Conservation (phyloP, 306 rosid genomes). For the Dalbergia cultrata region DNA sequence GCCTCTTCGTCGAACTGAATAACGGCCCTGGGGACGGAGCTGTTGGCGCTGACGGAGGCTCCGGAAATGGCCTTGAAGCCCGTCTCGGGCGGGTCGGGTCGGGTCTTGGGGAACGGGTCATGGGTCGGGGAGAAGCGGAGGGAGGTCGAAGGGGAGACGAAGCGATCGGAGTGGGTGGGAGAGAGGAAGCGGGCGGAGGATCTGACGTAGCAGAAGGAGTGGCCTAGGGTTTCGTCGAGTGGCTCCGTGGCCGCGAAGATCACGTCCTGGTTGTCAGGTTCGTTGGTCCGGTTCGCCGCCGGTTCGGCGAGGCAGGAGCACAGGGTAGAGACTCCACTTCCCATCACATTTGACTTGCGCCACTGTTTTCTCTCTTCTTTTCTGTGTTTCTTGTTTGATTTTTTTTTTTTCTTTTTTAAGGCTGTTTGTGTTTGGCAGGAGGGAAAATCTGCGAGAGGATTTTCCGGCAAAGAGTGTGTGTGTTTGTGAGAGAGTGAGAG, state of each 20-base stretch:
- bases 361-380: slow-evolving; percentile 10
- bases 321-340: slow-evolving; percentile 76
- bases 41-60: slow-evolving; percentile 96
- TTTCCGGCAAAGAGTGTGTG: slow-evolving; percentile 58
- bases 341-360: slow-evolving; percentile 88
- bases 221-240: slow-evolving; percentile 97
- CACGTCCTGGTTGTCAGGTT: slow-evolving; percentile 57
- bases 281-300: slow-evolving; percentile 60
- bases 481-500: not conserved
- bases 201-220: slow-evolving; percentile 93
- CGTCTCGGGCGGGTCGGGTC: slow-evolving; percentile 74
- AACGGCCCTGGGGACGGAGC: slow-evolving; percentile 81
- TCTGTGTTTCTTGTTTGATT: not conserved
- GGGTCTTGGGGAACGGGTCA: slow-evolving; percentile 48
- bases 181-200: slow-evolving; percentile 88
- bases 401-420: not conserved
- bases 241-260: slow-evolving; percentile 68
- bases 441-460: slow-evolving; percentile 36
- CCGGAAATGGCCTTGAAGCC: slow-evolving; percentile 89
- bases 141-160: slow-evolving; percentile 78
- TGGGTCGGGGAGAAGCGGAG: slow-evolving; percentile 90
- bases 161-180: slow-evolving; percentile 86
- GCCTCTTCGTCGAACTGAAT: slow-evolving; percentile 69
- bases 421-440: slow-evolving; percentile 45
- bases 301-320: slow-evolving; percentile 71